phyloP scores from a whole-genome alignment of 2,329 filamentous ascomycete species.

The Neonectria faginata region DNA sequence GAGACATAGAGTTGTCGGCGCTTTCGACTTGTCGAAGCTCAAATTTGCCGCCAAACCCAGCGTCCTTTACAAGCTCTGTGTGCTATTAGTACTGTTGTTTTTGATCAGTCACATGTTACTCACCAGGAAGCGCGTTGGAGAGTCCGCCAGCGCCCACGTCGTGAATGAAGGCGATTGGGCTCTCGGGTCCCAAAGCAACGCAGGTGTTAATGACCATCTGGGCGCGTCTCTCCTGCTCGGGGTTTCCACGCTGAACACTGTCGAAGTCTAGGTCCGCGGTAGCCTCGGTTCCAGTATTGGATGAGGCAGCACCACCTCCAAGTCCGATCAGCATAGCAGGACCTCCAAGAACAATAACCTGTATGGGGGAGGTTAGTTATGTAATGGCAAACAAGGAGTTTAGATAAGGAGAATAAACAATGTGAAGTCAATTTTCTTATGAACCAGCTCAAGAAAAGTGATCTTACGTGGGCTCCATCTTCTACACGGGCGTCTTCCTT shows the following conservation, averaged over 20 bases:
- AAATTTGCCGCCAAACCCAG: constrained; percentile 89
- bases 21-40: constrained; percentile 95
- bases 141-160: constrained; percentile 94
- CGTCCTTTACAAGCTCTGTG: constrained; percentile 89
- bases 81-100: background rate
- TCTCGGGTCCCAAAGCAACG: constrained; percentile 82
- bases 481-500: constrained; percentile 85
- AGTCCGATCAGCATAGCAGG: constrained; percentile 98
- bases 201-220: constrained; percentile 99
- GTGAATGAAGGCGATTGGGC: constrained; percentile 96
- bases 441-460: background rate
- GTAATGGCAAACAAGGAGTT: background rate
- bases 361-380: background rate
- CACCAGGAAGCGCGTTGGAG: constrained; percentile 72
- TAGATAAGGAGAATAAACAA: background rate
- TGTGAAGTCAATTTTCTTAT: background rate
- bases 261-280: constrained; percentile 96
- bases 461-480: constrained; percentile 77
- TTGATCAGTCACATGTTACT: background rate
- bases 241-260: constrained; percentile 96
- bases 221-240: constrained; percentile 93
- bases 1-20: constrained; percentile 91
- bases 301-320: constrained; percentile 91
- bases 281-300: constrained; percentile 86
- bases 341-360: constrained; percentile 87